Evolutionary conservation across 2,329 filamentous ascomycete genomes (phyloP), one percentile per base, ranked within the genome.

Genomic region (Diaporthe velutina): DNA sequence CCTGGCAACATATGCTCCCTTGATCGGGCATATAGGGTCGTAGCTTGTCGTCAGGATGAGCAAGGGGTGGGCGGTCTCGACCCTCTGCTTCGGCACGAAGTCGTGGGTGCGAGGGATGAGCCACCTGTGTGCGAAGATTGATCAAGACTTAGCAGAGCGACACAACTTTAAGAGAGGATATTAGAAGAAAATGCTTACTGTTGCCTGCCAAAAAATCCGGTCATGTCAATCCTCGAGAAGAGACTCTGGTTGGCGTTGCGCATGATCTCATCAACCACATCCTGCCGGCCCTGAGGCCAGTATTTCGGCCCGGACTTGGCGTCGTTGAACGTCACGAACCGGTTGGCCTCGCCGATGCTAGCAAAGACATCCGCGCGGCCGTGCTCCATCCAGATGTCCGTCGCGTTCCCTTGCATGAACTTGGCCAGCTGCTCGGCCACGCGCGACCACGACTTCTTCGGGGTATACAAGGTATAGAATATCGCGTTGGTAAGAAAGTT

Each of bases 1-100:
- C 2, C 80, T 79, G 0, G 85, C 85, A 0, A 77, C 78, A 35
- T 77, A 77, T 0, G 85, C 85, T 1, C 84, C 86, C 0, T 80
- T 74, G 0, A 86, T 74, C 2, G 85, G 82, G 15, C 90, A 92
- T 0, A 92, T 88, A 0, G 91, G 91, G 54, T 92, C 88, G 10
- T 87, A 86, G 0, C 87, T 88, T 58, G 88, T 90, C 42, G 86
- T 86, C 12, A 91, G 82, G 76, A 90, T 87, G 1, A 91, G 82
- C 38, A 91, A 82, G 0, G 89, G 89, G 75, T 88, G 83, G 0
- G 85, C 83, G 22, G 85, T 88, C 64, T 84, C 81, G 33, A 83
- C 80, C 8, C 73, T 76, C 19, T 74, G 40, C 25, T 68, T 64
- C 3, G 81, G 82, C 2, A 79, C 74, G 48, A 79, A 83, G 13